These are phyloP conservation scores for Fraxinus sp. DNA, from an alignment of 305 asterid genomes.

Conservation along the genomic window DNA sequence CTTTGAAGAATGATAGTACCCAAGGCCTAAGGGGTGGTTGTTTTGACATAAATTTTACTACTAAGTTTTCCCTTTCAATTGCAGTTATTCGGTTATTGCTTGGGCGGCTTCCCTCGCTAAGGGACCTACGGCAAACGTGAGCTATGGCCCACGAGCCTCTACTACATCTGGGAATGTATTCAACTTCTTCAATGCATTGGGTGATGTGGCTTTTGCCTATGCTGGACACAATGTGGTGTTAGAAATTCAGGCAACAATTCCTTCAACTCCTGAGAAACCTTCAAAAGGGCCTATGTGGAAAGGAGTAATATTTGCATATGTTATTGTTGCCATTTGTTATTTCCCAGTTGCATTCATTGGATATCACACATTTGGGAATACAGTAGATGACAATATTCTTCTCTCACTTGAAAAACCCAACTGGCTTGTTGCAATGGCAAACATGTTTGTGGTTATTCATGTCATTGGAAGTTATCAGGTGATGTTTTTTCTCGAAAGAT, in stretches of 20 bases:
- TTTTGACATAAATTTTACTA: not conserved
- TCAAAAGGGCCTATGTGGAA: constrained; percentile 74
- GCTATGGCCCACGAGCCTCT: constrained; percentile 34
- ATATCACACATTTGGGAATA: constrained; percentile 51
- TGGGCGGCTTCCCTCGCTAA: constrained; percentile 42
- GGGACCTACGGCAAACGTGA: constrained; percentile 37
- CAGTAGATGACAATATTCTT: constrained; percentile 59
- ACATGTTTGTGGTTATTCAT: constrained; percentile 63
- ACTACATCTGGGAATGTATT: constrained; percentile 28
- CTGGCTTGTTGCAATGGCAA: constrained; percentile 64
- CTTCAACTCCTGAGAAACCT: constrained; percentile 60
- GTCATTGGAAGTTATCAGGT: constrained; percentile 80
- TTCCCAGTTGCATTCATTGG: constrained; percentile 65
- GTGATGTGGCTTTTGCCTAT: constrained; percentile 65
- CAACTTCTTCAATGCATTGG: constrained; percentile 55
- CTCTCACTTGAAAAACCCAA: constrained; percentile 53
- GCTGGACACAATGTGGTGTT: constrained; percentile 75
- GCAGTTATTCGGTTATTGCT: constrained; percentile 56
- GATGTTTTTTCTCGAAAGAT: not conserved
- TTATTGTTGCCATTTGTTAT: constrained; percentile 56
- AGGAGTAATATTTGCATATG: constrained; percentile 61
- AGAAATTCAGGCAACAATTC: constrained; percentile 72
- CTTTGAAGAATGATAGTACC: not conserved
- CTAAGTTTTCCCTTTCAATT: not conserved
- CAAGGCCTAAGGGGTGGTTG: not conserved